phyloP scores from a whole-genome alignment of 2,329 filamentous ascomycete genomes.

The Colletotrichum noveboracense region DNA sequence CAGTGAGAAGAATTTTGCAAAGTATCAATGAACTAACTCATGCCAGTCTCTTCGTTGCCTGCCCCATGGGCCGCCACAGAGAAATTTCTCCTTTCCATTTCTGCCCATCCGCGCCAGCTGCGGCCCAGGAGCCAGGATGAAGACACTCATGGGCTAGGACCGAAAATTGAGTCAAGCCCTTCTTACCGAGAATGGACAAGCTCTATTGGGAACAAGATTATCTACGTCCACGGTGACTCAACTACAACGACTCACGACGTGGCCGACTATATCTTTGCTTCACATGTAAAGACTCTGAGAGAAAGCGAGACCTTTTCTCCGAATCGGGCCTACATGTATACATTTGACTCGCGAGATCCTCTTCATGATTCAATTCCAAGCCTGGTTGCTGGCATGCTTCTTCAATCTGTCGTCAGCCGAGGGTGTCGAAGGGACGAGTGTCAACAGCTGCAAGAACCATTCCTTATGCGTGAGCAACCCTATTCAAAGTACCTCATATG shows the following conservation, averaged over 20 bases:
- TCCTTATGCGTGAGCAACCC: background rate
- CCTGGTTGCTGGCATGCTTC: background rate
- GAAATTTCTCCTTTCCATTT: background rate
- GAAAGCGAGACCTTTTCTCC: background rate
- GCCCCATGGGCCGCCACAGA: background rate
- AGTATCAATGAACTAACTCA: background rate
- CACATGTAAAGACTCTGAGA: background rate
- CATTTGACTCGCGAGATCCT: background rate
- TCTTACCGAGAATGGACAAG: background rate
- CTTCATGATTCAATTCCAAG: background rate
- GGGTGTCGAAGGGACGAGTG: background rate
- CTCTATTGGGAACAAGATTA: background rate
- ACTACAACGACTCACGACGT: background rate
- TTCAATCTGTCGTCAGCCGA: background rate
- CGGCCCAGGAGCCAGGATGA: background rate
- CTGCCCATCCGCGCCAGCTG: background rate
- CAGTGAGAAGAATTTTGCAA: background rate
- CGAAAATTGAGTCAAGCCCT: background rate
- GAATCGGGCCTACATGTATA: background rate
- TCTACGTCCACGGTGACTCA: background rate
- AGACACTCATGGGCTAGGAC: background rate
- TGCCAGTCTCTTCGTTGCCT: background rate
- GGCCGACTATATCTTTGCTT: background rate
- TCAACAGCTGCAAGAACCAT: background rate
- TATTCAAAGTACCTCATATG: background rate